Conservation (phyloP, 257 asterid genomes). For the Salvia rosmarinus region DNA sequence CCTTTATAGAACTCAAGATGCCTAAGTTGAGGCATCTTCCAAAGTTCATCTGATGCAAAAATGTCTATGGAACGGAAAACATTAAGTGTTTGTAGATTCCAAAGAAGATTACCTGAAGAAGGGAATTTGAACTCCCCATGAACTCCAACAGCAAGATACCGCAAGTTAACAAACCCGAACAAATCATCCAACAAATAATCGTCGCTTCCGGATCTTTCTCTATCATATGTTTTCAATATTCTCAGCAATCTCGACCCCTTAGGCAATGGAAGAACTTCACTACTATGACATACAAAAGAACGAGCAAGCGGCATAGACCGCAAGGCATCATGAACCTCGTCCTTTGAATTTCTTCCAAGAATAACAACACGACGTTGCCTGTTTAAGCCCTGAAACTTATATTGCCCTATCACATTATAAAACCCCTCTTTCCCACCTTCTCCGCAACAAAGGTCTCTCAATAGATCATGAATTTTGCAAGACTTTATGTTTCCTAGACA, state of each 20-base stretch:
- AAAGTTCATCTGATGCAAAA: background rate
- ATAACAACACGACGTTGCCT: conserved; percentile 12
- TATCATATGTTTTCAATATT: background rate
- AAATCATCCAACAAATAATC: background rate
- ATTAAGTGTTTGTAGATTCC: conserved; percentile 9
- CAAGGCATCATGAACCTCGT: background rate
- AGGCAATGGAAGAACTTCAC: background rate
- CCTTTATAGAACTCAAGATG: background rate
- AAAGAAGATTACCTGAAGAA: background rate
- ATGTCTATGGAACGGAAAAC: too few relatives aligned
- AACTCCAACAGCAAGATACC: background rate
- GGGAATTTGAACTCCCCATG: background rate
- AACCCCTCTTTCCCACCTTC: conserved; percentile 13
- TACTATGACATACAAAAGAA: background rate
- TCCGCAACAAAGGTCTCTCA: conserved; percentile 19
- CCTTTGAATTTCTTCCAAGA: background rate
- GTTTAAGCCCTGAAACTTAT: background rate
- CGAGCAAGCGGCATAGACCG: conserved; percentile 4
- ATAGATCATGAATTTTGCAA: conserved; percentile 12
- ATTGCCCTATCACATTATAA: background rate
- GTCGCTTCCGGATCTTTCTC: background rate
- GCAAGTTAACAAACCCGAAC: conserved; percentile 5
- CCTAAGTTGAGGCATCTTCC: conserved; percentile 6
- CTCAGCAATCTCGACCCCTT: background rate
- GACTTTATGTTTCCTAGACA: background rate